Evolutionary conservation across 768 basidiomycete species (phyloP).

Genomic region (Mycena alexandri): DNA sequence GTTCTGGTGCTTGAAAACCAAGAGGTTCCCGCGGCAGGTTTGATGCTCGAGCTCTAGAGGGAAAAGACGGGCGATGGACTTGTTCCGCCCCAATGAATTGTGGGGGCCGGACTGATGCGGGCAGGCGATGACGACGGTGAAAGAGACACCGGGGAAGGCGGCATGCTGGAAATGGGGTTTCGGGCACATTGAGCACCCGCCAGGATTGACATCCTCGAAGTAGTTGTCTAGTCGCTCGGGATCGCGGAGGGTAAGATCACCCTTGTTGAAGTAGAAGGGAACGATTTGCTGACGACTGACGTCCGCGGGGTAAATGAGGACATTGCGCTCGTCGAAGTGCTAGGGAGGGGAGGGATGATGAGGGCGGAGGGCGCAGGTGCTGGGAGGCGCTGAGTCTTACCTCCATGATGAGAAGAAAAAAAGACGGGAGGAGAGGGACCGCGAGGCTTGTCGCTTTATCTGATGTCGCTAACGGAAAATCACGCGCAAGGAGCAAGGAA

Average conservation of each 20-base stretch:
- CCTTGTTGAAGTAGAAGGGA: background rate
- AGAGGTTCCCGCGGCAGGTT: background rate
- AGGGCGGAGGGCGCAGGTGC: background rate
- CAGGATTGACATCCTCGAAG: background rate
- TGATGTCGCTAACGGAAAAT: no score
- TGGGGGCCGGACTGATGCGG: background rate
- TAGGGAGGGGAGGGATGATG: background rate
- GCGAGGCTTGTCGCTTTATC: no score
- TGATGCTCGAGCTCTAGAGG: background rate
- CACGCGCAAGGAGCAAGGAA: no score
- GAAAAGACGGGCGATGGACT: background rate
- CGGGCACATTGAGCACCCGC: background rate
- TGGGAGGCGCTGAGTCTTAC: no score
- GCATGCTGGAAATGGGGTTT: background rate
- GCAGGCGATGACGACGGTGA: background rate
- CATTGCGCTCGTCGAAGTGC: background rate
- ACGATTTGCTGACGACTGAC: background rate
- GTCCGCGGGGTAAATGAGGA: background rate
- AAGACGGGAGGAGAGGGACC: no score
- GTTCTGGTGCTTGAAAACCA: background rate
- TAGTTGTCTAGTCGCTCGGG: background rate
- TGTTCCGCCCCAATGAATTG: background rate
- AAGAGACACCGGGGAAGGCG: background rate
- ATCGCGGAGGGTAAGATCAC: background rate
- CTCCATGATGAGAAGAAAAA: no score